Base-by-base conservation (phyloP, 2,329 filamentous ascomycete genomes). In the Venturia oleaginea region DNA sequence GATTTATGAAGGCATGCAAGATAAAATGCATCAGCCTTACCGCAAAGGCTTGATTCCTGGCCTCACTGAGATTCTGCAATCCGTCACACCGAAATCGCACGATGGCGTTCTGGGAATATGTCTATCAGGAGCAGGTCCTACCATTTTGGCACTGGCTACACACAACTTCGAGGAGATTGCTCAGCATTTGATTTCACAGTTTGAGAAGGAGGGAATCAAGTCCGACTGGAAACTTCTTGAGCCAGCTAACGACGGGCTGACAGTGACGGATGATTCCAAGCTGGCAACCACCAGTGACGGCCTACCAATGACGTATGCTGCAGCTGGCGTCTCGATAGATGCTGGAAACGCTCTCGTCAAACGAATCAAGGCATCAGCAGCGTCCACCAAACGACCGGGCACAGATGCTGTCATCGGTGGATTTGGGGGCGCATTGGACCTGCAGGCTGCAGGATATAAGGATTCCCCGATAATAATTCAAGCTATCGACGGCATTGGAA, bases 1-100 rank as follows among this genome's bases (percentile, higher is more conserved):
- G 76, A 99, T 99, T 75, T 95, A 95, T 79, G 86, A 95, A 59
- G 93, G 92, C 59, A 99, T 99, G 94, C 94, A 97, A 78, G 94
- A 99, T 80, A 96, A 92, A 78, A 86, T 99, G 67, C 94, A 99
- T 79, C 94, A 99, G 77, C 94, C 92, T 54, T 97, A 99, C 80
- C 88, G 94, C 63, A 88, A 94, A 77, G 88, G 84, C 2, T 84
- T 99, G 67, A 96, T 99, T 69, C 94, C 94, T 0, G 94, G 93
- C 0, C 83, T 99, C 65, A 89, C 90, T 19, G 89, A 96, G 73
- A 93, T 99, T 63, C 86, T 99, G 62, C 86, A 91, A 74, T 93
- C 89, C 66, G 92, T 97, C 80, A 96, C 90, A 13, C 94, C 93
- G 34, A 84, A 85, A 72, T 89, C 89, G 5, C 91, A 97, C 74